Conservation (phyloP, 176 grass and related monocot species). For the Themeda triandra region DNA sequence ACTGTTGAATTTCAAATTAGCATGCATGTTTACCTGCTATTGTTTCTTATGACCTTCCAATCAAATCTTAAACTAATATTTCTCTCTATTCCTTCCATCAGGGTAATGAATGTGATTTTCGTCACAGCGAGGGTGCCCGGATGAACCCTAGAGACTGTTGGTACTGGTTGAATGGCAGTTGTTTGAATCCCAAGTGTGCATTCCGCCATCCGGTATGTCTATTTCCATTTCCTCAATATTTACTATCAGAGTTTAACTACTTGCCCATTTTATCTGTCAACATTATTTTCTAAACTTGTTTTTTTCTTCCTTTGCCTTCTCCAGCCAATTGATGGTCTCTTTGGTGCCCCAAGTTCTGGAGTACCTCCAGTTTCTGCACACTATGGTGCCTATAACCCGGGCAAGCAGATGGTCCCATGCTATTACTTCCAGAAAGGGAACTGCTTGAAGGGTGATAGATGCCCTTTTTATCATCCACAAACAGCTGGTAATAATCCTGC, state of each 20-base stretch:
- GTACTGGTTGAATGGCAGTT: slow-evolving; percentile 88
- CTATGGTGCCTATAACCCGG: slow-evolving; percentile 41
- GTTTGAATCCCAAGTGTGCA: slow-evolving; percentile 87
- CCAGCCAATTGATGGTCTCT: slow-evolving; percentile 84
- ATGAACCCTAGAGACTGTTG: slow-evolving; percentile 92
- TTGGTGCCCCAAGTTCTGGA: slow-evolving; percentile 50
- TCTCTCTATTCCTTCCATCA: slow-evolving; percentile 25
- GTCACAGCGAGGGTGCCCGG: slow-evolving; percentile 90
- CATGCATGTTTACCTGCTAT: not conserved
- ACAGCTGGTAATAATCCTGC: slow-evolving; percentile 32
- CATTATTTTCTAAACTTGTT: slow-evolving; percentile 16
- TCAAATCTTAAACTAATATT: slow-evolving; percentile 2
- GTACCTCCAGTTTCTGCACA: slow-evolving; percentile 33
- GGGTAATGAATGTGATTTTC: slow-evolving; percentile 92
- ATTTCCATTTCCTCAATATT: not conserved
- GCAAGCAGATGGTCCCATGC: slow-evolving; percentile 79
- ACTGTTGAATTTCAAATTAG: not conserved
- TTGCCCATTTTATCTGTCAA: slow-evolving; percentile 10
- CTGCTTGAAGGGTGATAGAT: slow-evolving; percentile 94
- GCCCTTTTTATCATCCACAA: slow-evolving; percentile 68
- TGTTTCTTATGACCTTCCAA: not conserved
- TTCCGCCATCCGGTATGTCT: slow-evolving; percentile 83
- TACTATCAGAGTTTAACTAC: not conserved
- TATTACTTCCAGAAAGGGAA: slow-evolving; percentile 96
- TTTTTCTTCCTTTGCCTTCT: slow-evolving; percentile 27